phyloP scores from a whole-genome alignment of 768 basidiomycete genomes.

The Lactarius psammicola region DNA sequence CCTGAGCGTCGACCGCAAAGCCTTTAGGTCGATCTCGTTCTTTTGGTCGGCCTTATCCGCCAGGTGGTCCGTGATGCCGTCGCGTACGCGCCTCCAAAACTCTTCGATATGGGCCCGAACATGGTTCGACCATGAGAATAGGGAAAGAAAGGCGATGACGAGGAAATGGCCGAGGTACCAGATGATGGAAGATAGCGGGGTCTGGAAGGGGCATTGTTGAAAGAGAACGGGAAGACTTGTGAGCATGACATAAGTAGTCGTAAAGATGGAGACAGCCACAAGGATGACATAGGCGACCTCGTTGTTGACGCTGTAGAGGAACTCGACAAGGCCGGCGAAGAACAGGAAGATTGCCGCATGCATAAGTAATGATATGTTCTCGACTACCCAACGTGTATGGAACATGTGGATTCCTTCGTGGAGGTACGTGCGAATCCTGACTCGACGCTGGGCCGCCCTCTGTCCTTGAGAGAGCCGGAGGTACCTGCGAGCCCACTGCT shows the following conservation, averaged over 20 bases:
- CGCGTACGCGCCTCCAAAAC: neutral
- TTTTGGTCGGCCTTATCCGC: neutral
- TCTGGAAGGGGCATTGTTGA: conserved; percentile 4
- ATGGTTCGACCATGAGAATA: conserved; percentile 7
- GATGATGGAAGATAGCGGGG: conserved; percentile 2
- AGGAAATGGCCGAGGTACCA: conserved; percentile 5
- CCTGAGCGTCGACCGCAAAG: neutral
- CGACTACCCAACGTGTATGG: conserved; percentile 12
- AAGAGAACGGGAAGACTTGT: neutral
- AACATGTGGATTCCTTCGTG: neutral
- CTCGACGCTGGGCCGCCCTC: neutral
- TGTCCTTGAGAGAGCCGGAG: conserved; percentile 3
- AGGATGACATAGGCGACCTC: neutral
- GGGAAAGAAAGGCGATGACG: neutral
- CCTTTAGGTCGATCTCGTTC: neutral
- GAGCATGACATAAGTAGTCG: neutral
- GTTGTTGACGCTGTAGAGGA: neutral
- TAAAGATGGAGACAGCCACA: conserved; percentile 3
- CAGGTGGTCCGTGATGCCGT: neutral
- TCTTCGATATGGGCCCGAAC: neutral
- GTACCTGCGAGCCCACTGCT: conserved; percentile 23
- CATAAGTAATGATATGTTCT: conserved; percentile 10
- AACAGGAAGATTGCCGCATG: conserved; percentile 11
- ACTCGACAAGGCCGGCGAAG: conserved; percentile 13
- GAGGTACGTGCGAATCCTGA: conserved; percentile 19